Evolutionary conservation across 2,329 filamentous ascomycete genomes (phyloP).

Genomic region (Neofusicoccum umdonicola): DNA sequence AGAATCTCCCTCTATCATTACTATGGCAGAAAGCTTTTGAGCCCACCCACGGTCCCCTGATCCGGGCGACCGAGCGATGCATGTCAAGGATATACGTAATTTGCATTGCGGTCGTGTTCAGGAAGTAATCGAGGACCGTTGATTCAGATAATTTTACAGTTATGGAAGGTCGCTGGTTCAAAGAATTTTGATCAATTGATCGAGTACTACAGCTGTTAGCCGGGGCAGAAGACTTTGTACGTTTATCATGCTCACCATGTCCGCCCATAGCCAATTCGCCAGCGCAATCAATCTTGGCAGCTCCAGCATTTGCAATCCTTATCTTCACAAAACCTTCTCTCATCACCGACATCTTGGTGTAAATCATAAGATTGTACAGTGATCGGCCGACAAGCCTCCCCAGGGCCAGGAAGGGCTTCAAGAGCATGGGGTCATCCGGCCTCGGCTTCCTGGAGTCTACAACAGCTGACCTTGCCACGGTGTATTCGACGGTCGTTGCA

Average conservation of each 20-base stretch:
- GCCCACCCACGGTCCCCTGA: too few species aligned
- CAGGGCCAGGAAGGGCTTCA: background rate
- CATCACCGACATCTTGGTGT: constrained; percentile 9
- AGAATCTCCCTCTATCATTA: too few species aligned
- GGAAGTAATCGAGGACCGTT: too few species aligned
- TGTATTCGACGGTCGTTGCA: background rate
- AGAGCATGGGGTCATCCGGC: background rate
- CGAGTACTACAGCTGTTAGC: background rate
- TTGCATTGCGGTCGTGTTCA: background rate
- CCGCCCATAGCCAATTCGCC: background rate
- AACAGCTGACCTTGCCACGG: background rate
- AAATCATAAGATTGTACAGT: constrained; percentile 1
- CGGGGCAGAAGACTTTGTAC: background rate
- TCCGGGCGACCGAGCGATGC: background rate
- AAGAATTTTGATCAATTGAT: background rate
- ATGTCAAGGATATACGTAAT: background rate
- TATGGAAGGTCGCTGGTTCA: background rate
- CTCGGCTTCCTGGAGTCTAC: background rate
- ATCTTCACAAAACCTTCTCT: constrained; percentile 6
- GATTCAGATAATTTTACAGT: background rate
- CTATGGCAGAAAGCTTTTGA: too few species aligned
- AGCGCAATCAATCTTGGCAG: constrained; percentile 3
- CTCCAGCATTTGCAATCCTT: background rate
- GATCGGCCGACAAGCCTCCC: background rate
- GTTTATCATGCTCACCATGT: background rate